These are phyloP conservation scores for Pisolithus tinctorius DNA, from an alignment of 768 basidiomycete genomes.

Conservation along the genomic window DNA sequence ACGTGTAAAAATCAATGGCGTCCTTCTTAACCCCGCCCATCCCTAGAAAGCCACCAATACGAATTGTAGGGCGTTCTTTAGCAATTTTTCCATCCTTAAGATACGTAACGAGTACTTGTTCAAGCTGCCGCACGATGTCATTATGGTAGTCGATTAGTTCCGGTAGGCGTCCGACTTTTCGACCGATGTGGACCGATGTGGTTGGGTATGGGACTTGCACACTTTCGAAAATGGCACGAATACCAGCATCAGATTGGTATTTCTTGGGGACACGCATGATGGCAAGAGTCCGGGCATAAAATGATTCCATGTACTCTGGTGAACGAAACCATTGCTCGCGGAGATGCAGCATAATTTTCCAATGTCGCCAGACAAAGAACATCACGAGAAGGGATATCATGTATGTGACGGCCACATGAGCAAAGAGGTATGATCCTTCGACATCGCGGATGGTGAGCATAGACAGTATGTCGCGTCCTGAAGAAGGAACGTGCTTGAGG, in stretches of 20 bases:
- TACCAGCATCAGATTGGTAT: slow-evolving; percentile 78
- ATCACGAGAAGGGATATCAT: slow-evolving; percentile 70
- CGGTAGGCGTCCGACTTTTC: slow-evolving; percentile 82
- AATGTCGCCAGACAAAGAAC: slow-evolving; percentile 65
- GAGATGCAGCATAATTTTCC: slow-evolving; percentile 71
- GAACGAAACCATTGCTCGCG: slow-evolving; percentile 86
- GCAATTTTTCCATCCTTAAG: slow-evolving; percentile 77
- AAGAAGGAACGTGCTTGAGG: slow-evolving; percentile 48
- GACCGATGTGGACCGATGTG: slow-evolving; percentile 83
- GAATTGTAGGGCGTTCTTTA: slow-evolving; percentile 75
- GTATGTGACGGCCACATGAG: slow-evolving; percentile 80
- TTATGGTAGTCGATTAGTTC: slow-evolving; percentile 91
- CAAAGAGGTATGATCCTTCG: slow-evolving; percentile 63
- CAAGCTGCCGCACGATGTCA: slow-evolving; percentile 87
- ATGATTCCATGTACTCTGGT: slow-evolving; percentile 80
- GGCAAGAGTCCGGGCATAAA: slow-evolving; percentile 90
- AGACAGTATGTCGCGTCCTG: slow-evolving; percentile 56
- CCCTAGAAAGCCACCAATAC: slow-evolving; percentile 73
- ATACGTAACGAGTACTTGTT: slow-evolving; percentile 83
- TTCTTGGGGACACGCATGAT: slow-evolving; percentile 75
- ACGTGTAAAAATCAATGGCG: slow-evolving; percentile 93
- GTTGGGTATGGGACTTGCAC: slow-evolving; percentile 84
- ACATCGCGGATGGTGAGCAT: slow-evolving; percentile 88
- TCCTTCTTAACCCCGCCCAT: slow-evolving; percentile 82
- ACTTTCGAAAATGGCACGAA: slow-evolving; percentile 67